Conservation (phyloP, 2,329 filamentous ascomycete species). For the Botrytis medusae region DNA sequence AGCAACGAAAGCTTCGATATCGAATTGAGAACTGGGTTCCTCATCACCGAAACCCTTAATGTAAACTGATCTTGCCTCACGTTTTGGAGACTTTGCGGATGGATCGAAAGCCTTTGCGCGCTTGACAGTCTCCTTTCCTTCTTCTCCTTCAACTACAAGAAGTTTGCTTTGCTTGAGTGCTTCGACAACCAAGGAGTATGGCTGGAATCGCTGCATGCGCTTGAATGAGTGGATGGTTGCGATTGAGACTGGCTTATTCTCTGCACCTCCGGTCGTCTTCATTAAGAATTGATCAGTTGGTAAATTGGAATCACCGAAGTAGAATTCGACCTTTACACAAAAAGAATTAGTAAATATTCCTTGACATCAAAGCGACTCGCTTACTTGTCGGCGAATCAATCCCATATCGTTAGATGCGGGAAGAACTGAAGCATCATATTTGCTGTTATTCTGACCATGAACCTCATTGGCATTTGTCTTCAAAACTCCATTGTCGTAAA, state of each 20-base stretch:
- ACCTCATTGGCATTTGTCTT: slow-evolving; percentile 34
- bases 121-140: slow-evolving; percentile 69
- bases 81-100: slow-evolving; percentile 51
- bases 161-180: slow-evolving; percentile 76
- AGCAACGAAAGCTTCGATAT: slow-evolving; percentile 89
- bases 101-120: slow-evolving; percentile 73
- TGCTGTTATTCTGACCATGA: slow-evolving; percentile 46
- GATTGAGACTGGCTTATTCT: slow-evolving; percentile 80
- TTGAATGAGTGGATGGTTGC: slow-evolving; percentile 82
- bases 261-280: slow-evolving; percentile 70
- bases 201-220: slow-evolving; percentile 94
- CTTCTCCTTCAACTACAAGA: slow-evolving; percentile 71
- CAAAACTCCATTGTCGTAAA: slow-evolving; percentile 31
- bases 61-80: slow-evolving; percentile 77
- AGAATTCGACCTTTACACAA: slow-evolving; percentile 76
- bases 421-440: slow-evolving; percentile 56
- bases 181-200: slow-evolving; percentile 77
- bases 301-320: slow-evolving; percentile 91
- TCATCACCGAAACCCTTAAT: slow-evolving; percentile 92
- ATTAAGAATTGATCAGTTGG: slow-evolving; percentile 86
- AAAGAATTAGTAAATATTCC: slow-evolving; percentile 20
- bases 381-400: slow-evolving; percentile 66
- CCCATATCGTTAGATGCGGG: slow-evolving; percentile 60
- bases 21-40: slow-evolving; percentile 80
- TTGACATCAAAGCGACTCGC: slow-evolving; percentile 18